These are phyloP conservation scores for Alternaria sp. DNA, from an alignment of 2,329 filamentous ascomycete species.

Conservation along the genomic window DNA sequence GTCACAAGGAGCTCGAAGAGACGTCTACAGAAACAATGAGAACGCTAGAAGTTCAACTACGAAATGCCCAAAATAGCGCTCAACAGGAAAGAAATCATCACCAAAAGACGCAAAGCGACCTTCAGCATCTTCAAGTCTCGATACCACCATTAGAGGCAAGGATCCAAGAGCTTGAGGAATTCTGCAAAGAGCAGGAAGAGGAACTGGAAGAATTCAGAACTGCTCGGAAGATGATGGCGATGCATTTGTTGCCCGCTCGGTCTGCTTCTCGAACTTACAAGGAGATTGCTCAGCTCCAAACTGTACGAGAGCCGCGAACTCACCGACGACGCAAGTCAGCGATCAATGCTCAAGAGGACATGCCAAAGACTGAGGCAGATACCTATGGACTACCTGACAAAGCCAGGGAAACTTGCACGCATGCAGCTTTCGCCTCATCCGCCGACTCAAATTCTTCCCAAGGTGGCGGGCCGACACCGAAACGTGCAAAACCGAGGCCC, in stretches of 20 bases:
- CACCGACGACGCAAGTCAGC: slow-evolving; percentile 39
- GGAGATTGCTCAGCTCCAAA: slow-evolving; percentile 21
- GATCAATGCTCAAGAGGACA: slow-evolving; percentile 21
- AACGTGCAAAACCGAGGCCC: slow-evolving; percentile 51
- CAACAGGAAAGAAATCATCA: slow-evolving; percentile 19
- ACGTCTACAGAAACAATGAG: slow-evolving; percentile 30
- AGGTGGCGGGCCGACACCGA: slow-evolving; percentile 50
- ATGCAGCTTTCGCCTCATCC: slow-evolving; percentile 38
- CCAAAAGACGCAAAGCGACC: slow-evolving; percentile 27
- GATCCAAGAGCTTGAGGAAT: slow-evolving; percentile 38
- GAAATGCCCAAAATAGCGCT: slow-evolving; percentile 19
- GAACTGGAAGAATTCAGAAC: slow-evolving; percentile 41
- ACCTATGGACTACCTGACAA: slow-evolving; percentile 22
- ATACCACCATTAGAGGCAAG: slow-evolving; percentile 32
- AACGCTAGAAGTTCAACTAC: slow-evolving; percentile 31
- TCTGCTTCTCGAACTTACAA: slow-evolving; percentile 25
- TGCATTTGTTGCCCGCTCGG: slow-evolving; percentile 31
- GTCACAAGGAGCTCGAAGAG: slow-evolving; percentile 31
- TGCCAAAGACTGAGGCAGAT: slow-evolving; percentile 1
- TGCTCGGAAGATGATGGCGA: slow-evolving; percentile 36
- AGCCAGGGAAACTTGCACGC: slow-evolving; percentile 28
- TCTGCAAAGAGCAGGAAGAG: slow-evolving; percentile 41
- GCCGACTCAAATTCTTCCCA: slow-evolving; percentile 26
- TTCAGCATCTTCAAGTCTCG: slow-evolving; percentile 27
- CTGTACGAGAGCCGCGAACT: slow-evolving; percentile 24